phyloP scores from a whole-genome alignment of 495 filamentous ascomycete genomes.

The Rhizodiscina lignyota region DNA sequence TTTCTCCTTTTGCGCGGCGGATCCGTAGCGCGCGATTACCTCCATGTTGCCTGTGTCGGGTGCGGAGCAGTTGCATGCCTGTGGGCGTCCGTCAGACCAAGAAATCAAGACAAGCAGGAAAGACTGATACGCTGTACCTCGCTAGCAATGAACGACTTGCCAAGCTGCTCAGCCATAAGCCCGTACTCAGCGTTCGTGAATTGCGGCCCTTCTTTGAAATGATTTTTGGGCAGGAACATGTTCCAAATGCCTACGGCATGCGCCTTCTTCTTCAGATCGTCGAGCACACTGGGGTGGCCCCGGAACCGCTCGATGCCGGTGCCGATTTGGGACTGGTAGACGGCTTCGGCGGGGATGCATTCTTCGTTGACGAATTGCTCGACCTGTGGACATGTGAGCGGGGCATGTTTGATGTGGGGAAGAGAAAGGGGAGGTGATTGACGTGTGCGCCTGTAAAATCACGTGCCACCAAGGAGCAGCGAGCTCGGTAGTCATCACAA shows the following conservation, averaged over 20 bases:
- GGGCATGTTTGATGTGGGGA: neutral
- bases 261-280: slow-evolving; percentile 68
- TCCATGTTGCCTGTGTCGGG: slow-evolving; percentile 96
- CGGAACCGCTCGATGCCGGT: slow-evolving; percentile 54
- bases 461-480: no score
- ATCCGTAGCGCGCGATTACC: slow-evolving; percentile 83
- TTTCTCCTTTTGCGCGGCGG: slow-evolving; percentile 69
- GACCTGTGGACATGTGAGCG: slow-evolving; percentile 29
- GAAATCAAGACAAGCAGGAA: neutral
- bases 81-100: no score
- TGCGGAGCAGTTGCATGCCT: slow-evolving; percentile 78
- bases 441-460: no score
- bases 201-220: slow-evolving; percentile 77
- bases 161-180: slow-evolving; percentile 80
- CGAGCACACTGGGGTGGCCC: slow-evolving; percentile 56
- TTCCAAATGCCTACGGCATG: slow-evolving; percentile 75
- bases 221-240: slow-evolving; percentile 78
- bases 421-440: no score
- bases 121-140: slow-evolving; percentile 30
- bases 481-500: no score
- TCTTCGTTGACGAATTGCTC: slow-evolving; percentile 84
- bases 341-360: slow-evolving; percentile 55
- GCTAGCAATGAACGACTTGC: slow-evolving; percentile 58
- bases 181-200: slow-evolving; percentile 87
- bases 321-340: slow-evolving; percentile 59